These are phyloP conservation scores for Helianthus tuberosus DNA, from an alignment of 129 eudicot species.

Conservation along the genomic window DNA sequence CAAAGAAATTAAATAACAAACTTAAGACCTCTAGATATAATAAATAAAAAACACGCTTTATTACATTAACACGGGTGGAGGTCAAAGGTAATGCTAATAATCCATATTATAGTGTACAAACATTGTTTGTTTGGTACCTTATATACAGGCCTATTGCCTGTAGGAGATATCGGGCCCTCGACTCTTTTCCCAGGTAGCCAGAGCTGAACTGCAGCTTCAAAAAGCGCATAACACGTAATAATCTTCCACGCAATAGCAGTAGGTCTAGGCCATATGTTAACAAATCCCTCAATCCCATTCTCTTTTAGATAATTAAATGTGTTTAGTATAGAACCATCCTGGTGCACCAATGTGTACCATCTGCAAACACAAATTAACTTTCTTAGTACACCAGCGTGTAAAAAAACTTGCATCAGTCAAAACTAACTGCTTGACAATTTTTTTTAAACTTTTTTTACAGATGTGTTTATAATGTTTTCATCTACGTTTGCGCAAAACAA, in stretches of 20 bases:
- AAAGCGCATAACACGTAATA: slow-evolving; percentile 74
- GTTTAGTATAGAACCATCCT: slow-evolving; percentile 76
- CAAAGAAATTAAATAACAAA: neutral
- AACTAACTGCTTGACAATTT: too few species aligned
- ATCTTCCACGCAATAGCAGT: slow-evolving; percentile 74
- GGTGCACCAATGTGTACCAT: slow-evolving; percentile 99
- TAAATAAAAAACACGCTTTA: slow-evolving; percentile 1
- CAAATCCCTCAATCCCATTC: slow-evolving; percentile 69
- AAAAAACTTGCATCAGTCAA: too few species aligned
- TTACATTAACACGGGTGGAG: neutral
- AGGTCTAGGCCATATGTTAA: slow-evolving; percentile 93
- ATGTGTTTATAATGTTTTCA: too few species aligned
- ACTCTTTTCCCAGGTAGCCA: slow-evolving; percentile 83
- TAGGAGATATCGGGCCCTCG: slow-evolving; percentile 91
- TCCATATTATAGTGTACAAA: neutral
- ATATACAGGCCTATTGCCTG: slow-evolving; percentile 86
- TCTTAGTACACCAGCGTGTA: neutral
- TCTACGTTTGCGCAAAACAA: too few species aligned
- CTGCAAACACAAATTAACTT: slow-evolving; percentile 43
- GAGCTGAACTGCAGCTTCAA: slow-evolving; percentile 94
- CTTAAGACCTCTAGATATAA: slow-evolving; percentile 9
- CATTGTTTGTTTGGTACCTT: slow-evolving; percentile 51
- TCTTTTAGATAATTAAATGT: slow-evolving; percentile 58
- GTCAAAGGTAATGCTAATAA: neutral
- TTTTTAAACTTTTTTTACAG: too few species aligned